These are phyloP conservation scores for Linum usitatissimum DNA, from an alignment of 345 rosid species.

Conservation along the genomic window DNA sequence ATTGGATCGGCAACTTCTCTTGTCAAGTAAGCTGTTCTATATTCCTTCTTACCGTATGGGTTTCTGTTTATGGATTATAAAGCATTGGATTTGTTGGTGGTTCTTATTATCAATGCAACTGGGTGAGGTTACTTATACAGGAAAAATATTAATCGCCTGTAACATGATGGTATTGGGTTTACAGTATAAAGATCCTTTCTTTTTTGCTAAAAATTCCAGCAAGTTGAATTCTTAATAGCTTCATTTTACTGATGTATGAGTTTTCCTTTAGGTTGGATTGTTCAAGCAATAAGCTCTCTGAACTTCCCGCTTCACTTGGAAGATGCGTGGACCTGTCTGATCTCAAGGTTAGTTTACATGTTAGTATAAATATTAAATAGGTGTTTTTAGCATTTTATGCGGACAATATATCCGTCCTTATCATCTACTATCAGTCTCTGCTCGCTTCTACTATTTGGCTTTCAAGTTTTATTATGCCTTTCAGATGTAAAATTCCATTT, in stretches of 20 bases:
- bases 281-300: conserved; percentile 64
- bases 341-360: conserved; percentile 48
- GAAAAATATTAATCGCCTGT: no score
- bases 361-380: not conserved
- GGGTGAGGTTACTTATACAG: not conserved
- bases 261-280: conserved; percentile 62
- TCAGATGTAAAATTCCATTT: not conserved
- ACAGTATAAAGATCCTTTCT: no score
- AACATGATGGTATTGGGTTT: no score
- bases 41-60: not conserved
- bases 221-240: not conserved
- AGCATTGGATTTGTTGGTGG: not conserved
- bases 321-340: conserved; percentile 66
- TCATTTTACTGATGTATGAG: conserved; percentile 14
- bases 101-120: not conserved
- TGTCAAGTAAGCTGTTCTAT: conserved; percentile 53
- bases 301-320: conserved; percentile 68
- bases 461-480: conserved; percentile 3
- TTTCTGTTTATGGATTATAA: not conserved
- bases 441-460: not conserved
- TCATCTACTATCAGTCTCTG: not conserved
- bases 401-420: not conserved
- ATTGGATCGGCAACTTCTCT: conserved; percentile 75
- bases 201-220: not conserved
- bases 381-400: conserved; percentile 6